A percentile compares a stretch with the other conserved stretches of the same genome.
Evolutionary conservation across 2,329 filamentous ascomycete genomes (phyloP).

Genomic region (Tolypocladium sp.): DNA sequence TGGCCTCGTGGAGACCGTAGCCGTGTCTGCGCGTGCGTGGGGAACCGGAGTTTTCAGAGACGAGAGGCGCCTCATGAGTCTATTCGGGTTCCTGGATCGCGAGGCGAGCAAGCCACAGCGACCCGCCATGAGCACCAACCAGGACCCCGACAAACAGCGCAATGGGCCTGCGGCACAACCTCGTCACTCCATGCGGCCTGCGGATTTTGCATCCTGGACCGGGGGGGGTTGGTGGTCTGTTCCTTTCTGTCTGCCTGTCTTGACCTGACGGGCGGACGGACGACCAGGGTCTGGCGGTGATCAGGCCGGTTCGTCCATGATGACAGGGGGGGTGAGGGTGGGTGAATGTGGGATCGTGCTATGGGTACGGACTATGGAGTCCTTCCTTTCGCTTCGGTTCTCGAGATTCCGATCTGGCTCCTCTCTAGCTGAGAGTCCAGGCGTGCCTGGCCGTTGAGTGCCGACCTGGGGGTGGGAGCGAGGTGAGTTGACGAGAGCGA

Average conservation of each 20-base stretch:
- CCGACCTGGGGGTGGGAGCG: not conserved
- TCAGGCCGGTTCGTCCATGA: not conserved
- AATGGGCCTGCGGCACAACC: not conserved
- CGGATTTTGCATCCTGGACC: not conserved
- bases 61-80: not conserved
- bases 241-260: not conserved
- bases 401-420: not conserved
- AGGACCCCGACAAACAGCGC: not conserved
- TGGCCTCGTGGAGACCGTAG: not conserved
- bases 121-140: not conserved
- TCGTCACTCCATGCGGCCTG: not conserved
- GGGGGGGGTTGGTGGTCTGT: not conserved
- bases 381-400: not conserved
- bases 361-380: not conserved
- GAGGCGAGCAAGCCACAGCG: not conserved
- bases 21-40: not conserved
- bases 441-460: not conserved
- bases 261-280: not conserved
- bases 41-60: not conserved
- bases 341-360: not conserved
- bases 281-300: not conserved
- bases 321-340: not conserved
- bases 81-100: not conserved
- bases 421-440: not conserved
- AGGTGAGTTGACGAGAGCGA: not conserved